These are phyloP conservation scores for Beauveria varroae DNA, from an alignment of 2,329 filamentous ascomycete genomes.

Conservation along the genomic window DNA sequence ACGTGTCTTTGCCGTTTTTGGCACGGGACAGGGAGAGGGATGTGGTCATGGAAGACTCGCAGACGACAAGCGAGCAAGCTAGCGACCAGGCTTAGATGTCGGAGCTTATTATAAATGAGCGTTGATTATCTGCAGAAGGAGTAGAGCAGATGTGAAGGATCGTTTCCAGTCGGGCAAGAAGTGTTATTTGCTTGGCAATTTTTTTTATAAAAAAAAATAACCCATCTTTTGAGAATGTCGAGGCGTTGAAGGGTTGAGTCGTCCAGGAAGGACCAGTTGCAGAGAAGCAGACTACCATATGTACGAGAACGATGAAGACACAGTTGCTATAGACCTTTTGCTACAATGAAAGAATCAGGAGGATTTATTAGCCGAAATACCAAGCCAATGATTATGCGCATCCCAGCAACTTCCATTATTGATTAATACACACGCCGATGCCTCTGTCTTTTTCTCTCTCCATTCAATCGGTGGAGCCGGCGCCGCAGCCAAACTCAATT, in stretches of 20 bases:
- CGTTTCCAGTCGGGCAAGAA: not conserved
- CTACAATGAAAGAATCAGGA: not conserved
- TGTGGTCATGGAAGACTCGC: not conserved
- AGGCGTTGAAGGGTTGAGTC: not conserved
- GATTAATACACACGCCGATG: not conserved
- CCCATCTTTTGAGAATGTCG: not conserved
- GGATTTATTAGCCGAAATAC: not conserved
- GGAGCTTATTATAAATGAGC: not conserved
- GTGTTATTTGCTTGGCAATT: not conserved
- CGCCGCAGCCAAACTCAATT: not conserved
- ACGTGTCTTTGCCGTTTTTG: not conserved
- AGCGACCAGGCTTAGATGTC: conserved; percentile 3
- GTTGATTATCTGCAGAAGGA: not conserved
- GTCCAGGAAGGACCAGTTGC: not conserved
- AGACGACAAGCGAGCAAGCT: conserved; percentile 6
- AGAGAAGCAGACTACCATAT: not conserved
- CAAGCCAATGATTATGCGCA: not conserved
- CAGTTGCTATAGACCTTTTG: not conserved
- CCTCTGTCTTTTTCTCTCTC: not conserved
- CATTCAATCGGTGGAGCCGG: not conserved
- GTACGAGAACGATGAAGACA: not conserved
- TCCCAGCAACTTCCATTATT: not conserved
- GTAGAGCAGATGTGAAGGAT: not conserved
- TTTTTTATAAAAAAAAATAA: no score
- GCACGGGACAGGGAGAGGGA: not conserved